phyloP scores from a whole-genome alignment of 768 basidiomycete genomes.

The Chalciporus pseudorubinellus region DNA sequence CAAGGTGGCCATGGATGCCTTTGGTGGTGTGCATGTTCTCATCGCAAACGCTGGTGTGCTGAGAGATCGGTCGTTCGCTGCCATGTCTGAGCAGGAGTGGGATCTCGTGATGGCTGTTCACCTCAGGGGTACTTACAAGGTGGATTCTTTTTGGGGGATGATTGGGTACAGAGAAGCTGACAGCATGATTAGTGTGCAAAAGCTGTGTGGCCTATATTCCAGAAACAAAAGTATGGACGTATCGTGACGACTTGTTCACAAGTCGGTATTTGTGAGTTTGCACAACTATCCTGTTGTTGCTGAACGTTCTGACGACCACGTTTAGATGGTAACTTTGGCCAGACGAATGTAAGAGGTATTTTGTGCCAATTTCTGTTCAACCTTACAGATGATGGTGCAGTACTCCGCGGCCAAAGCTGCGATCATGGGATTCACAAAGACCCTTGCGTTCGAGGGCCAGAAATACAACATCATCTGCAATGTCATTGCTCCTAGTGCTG shows the following conservation, averaged over 20 bases:
- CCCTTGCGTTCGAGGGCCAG: conserved; percentile 86
- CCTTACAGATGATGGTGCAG: conserved; percentile 30
- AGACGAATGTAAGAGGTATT: conserved; percentile 65
- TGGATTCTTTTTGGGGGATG: conserved; percentile 22
- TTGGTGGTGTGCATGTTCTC: conserved; percentile 84
- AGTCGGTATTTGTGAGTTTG: conserved; percentile 84
- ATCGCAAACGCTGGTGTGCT: conserved; percentile 93
- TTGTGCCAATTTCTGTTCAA: not conserved
- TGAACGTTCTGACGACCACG: not conserved
- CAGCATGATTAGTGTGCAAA: conserved; percentile 68
- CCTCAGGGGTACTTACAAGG: conserved; percentile 89
- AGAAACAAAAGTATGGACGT: conserved; percentile 93
- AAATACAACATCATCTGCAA: conserved; percentile 92
- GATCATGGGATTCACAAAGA: conserved; percentile 86
- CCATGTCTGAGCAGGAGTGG: conserved; percentile 93
- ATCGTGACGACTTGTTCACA: conserved; percentile 93
- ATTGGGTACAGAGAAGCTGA: conserved; percentile 1
- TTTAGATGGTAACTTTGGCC: conserved; percentile 93
- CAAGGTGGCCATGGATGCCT: conserved; percentile 80
- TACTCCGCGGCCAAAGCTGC: conserved; percentile 94
- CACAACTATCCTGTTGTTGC: not conserved
- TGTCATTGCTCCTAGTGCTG: conserved; percentile 81
- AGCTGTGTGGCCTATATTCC: conserved; percentile 96
- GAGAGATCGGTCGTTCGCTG: conserved; percentile 87
- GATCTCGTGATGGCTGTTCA: conserved; percentile 88